Base-by-base conservation (phyloP, 2,329 filamentous ascomycete genomes). In the Arthrinium puccinioides region DNA sequence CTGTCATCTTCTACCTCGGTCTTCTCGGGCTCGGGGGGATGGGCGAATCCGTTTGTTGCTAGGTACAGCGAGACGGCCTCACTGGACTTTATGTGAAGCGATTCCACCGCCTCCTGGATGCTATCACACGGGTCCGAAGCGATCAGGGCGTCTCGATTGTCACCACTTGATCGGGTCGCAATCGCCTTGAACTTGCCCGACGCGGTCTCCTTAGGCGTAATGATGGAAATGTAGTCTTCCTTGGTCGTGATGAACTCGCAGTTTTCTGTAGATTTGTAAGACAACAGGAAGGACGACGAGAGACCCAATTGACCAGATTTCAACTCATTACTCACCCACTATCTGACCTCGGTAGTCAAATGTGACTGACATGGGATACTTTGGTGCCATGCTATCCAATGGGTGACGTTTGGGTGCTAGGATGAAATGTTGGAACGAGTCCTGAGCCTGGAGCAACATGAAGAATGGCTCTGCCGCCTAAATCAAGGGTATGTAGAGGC, bases 171-270 rank as follows among this genome's bases (percentile, higher is more conserved):
- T 15, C 49, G 48, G 13, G 55, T 16, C 16, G 44, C 55, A 30
- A 49, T 50, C 19, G 53, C 51, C 34, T 48, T 53, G 36, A 42
- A 46, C 21, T 42, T 37, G 13, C 47, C 50, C 8, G 27, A 14
- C 9, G 44, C 36, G n/a, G n/a, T n/a, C 16, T 52, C 44, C 24
- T 46, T 53, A 33, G 29, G 36, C 18, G 40, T 51, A 32, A 56
- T 45, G 8, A 56, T 45, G 16, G 44, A 41, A 32, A 57, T 40
- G 10, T 43, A 40, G 32, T 54, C 54, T 42, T 50, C 44, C 35
- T 46, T 51, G 18, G 27, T 35, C 13, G 49, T 38, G 40, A 57
- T 37, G 38, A 56, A 57, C 32, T 53, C 48, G 45, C 54, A 56
- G 36, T 57, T 57, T 51, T 39, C 42, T 44, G 10, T 4, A 20